These are phyloP conservation scores for Mimosa bimucronata DNA, from an alignment of 306 rosid genomes.

Conservation along the genomic window DNA sequence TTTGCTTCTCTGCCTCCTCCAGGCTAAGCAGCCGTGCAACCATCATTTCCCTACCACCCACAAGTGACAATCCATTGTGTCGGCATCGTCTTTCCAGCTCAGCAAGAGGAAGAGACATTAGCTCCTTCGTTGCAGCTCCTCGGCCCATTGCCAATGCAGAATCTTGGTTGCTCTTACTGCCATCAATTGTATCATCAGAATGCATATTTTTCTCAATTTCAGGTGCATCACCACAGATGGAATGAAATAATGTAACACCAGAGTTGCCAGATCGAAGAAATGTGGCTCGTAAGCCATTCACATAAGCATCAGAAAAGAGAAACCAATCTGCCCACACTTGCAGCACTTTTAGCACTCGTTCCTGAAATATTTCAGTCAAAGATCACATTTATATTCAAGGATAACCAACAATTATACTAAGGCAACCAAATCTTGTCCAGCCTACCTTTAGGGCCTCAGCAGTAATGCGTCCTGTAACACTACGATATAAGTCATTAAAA, in stretches of 20 bases:
- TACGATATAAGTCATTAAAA: slow-evolving; percentile 91
- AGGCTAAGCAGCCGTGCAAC: no score
- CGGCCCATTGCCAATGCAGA: slow-evolving; percentile 93
- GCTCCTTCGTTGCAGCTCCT: slow-evolving; percentile 93
- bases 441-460: slow-evolving; percentile 98
- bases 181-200: slow-evolving; percentile 66
- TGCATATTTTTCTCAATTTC: slow-evolving; percentile 77
- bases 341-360: slow-evolving; percentile 90
- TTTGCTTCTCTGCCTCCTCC: no score
- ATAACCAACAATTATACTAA: slow-evolving; percentile 14
- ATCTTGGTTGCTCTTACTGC: slow-evolving; percentile 62
- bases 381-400: slow-evolving; percentile 26
- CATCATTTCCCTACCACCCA: no score
- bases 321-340: slow-evolving; percentile 99
- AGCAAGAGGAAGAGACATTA: slow-evolving; percentile 84
- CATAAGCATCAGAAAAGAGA: slow-evolving; percentile 96
- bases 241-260: slow-evolving; percentile 85
- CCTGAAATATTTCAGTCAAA: slow-evolving; percentile 59
- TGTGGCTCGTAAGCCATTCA: slow-evolving; percentile 95
- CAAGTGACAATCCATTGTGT: no score
- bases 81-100: slow-evolving; percentile 98
- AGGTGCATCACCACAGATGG: slow-evolving; percentile 87
- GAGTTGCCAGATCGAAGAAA: slow-evolving; percentile 89
- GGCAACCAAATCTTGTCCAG: slow-evolving; percentile 20
- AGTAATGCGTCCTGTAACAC: slow-evolving; percentile 93